Base-by-base conservation (phyloP, 2,329 filamentous ascomycete species). In the Orbilia quercus region DNA sequence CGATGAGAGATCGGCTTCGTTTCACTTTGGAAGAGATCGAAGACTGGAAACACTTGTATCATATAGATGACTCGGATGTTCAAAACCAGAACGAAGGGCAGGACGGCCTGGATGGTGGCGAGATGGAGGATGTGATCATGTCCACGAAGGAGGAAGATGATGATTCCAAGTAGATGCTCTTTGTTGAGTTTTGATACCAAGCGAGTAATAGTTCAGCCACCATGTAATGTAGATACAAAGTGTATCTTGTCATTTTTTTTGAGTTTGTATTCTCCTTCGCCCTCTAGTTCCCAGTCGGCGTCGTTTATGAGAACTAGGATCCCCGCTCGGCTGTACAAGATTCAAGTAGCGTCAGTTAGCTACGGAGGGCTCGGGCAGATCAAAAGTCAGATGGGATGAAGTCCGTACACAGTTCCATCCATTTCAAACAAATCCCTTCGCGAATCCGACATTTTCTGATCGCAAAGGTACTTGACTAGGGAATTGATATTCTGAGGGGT, bases 241-340 rank as follows among this genome's bases (percentile, higher is more conserved):
- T 98, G 84, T 77, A 99, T 91, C 79, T 91, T 94, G 82, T 99
- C 95, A 69, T 88, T 86, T 74, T 84, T 82, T 81, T 94, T 88
- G 67, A 99, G 82, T 81, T 92, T 89, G 80, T 98, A 98, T 76
- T 88, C 86, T 79, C 95, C 92, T 82, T 98, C 94, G 16, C 93
- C 95, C 82, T 98, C 95, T 11, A 99, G 86, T 81, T 98, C 95
- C 95, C 95, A 99, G 81, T 99, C 95, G 23, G 92, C 91, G 78
- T 99, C 95, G 80, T 99, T 99, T 81, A 99, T 96, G 66, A 99
- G 85, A 25, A 97, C 94, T 45, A 99, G 86, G 80, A 99, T 96
- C 1, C 95, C 95, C 3, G 95, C 95, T 59, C 95, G 92, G 73
- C 94, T 98, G 65, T 76, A 51, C 75, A 65, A 40, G 14, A 22